phyloP scores from a whole-genome alignment of 352 stramenopile genomes.

The Phytophthora syringae region DNA sequence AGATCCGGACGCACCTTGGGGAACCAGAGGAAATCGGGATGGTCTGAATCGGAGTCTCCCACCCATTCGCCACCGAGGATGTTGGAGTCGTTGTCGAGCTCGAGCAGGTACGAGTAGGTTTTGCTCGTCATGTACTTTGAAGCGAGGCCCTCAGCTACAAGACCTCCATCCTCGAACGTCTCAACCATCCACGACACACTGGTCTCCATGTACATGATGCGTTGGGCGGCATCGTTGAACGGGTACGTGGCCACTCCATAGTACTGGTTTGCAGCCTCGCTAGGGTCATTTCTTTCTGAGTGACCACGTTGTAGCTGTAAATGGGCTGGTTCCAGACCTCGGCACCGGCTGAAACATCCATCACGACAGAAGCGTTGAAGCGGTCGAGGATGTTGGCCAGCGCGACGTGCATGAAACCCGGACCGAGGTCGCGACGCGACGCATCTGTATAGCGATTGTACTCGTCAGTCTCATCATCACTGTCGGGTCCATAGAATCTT shows the following conservation, averaged over 20 bases:
- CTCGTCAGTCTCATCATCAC: conserved; percentile 32
- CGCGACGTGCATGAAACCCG: conserved; percentile 58
- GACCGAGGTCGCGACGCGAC: conserved; percentile 50
- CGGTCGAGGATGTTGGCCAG: conserved; percentile 53
- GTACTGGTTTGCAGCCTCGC: conserved; percentile 39
- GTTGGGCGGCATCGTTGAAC: conserved; percentile 48
- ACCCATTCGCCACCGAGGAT: conserved; percentile 55
- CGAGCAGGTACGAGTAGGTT: conserved; percentile 51
- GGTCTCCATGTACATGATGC: conserved; percentile 52
- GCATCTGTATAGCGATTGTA: conserved; percentile 54
- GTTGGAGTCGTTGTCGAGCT: conserved; percentile 46
- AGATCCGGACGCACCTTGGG: conserved; percentile 28
- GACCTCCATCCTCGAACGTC: conserved; percentile 45
- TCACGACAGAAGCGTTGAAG: conserved; percentile 48
- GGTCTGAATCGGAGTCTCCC: conserved; percentile 34
- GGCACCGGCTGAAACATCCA: conserved; percentile 45
- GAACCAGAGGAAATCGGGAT: conserved; percentile 55
- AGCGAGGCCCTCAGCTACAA: conserved; percentile 33
- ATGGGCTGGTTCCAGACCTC: conserved; percentile 73
- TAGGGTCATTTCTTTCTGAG: conserved; percentile 44
- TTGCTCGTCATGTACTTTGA: conserved; percentile 31
- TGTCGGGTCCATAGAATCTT: conserved; percentile 40
- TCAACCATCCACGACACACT: conserved; percentile 57
- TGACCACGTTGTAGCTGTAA: conserved; percentile 50
- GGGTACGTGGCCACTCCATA: conserved; percentile 48